Conservation (phyloP, 257 asterid genomes). For the Euphrasia confusa region DNA sequence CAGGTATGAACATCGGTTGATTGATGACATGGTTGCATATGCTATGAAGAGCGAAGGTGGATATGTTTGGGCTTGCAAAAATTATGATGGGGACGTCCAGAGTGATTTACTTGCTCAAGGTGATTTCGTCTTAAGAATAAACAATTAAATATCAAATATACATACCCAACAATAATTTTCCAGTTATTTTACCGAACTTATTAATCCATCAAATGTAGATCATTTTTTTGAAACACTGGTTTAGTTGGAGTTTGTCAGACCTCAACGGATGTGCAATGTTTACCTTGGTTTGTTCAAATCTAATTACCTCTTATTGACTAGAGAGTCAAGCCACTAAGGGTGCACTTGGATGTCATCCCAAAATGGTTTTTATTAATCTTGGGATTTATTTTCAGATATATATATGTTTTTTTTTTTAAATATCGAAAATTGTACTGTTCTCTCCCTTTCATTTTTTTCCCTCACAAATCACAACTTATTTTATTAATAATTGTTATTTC, state of each 20-base stretch:
- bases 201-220: neutral
- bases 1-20: conserved; percentile 89
- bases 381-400: no score
- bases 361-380: no score
- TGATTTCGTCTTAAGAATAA: conserved; percentile 23
- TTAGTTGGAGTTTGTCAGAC: no score
- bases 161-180: neutral
- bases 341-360: no score
- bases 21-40: conserved; percentile 91
- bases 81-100: conserved; percentile 86
- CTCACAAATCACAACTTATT: neutral
- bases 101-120: conserved; percentile 95
- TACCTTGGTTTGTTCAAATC: neutral
- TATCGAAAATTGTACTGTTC: neutral
- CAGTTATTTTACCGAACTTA: conserved; percentile 3
- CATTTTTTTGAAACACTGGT: neutral
- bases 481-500: no score
- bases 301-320: neutral
- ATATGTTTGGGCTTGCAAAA: conserved; percentile 90
- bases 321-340: no score
- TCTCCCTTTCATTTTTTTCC: neutral
- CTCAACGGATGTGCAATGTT: neutral
- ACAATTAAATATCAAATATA: neutral
- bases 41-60: conserved; percentile 72
- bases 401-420: neutral